These are phyloP conservation scores for Pythium rhizo-oryzae DNA, from an alignment of 352 stramenopile species.

Conservation along the genomic window DNA sequence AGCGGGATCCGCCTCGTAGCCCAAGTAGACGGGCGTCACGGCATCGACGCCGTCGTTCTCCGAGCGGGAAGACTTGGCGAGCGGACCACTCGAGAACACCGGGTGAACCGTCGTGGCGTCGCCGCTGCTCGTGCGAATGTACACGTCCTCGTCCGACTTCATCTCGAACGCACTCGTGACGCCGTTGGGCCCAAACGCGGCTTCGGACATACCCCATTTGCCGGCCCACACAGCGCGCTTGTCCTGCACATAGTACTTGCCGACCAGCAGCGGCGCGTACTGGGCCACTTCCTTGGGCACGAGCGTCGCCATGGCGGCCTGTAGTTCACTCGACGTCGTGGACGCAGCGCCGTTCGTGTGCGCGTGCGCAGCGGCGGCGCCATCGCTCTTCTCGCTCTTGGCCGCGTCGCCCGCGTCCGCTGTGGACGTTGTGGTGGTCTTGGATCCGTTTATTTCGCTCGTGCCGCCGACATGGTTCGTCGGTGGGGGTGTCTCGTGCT, in stretches of 20 bases:
- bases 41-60: conserved; percentile 43
- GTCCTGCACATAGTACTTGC: conserved; percentile 87
- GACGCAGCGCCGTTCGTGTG: conserved; percentile 4
- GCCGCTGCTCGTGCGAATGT: conserved; percentile 46
- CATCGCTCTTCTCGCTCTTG: conserved; percentile 5
- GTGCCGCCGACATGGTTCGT: conserved; percentile 10
- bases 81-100: conserved; percentile 42
- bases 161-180: conserved; percentile 87
- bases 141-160: conserved; percentile 84
- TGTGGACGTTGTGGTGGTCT: background rate
- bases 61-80: conserved; percentile 55
- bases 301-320: conserved; percentile 28
- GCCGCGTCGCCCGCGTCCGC: background rate
- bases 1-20: conserved; percentile 61
- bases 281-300: conserved; percentile 64
- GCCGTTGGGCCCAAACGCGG: conserved; percentile 71
- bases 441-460: conserved; percentile 10
- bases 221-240: conserved; percentile 80
- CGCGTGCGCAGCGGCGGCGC: background rate
- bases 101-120: conserved; percentile 48
- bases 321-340: conserved; percentile 8
- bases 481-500: conserved; percentile 3
- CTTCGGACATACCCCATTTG: conserved; percentile 85
- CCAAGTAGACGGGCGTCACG: conserved; percentile 63
- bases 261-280: conserved; percentile 72